Evolutionary conservation across 139 green algal species (phyloP), one percentile per base, ranked within the genome.

Genomic region (Zygnema circumcarinatum): DNA sequence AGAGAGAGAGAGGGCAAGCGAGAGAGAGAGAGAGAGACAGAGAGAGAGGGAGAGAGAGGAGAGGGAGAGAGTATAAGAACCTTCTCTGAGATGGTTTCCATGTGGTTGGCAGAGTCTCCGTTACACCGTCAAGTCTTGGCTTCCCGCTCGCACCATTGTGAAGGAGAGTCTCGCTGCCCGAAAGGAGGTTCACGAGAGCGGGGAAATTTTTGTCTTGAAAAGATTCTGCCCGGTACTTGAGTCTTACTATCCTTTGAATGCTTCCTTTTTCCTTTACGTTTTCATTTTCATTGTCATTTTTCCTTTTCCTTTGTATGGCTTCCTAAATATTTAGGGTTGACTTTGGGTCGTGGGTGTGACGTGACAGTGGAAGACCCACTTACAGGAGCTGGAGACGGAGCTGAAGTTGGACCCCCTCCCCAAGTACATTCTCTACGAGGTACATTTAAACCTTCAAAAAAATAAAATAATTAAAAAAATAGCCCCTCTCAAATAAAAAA

Each of bases 361-460:
- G 22, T 86, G 52, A 75, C 97, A 98, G 38, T 99, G 97, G 97
- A 99, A 99, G 92, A 94, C 97, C 69, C 97, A 99, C 90, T 90
- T 99, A 88, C 96, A 96, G 85, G 87, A 95, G 41, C 91, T 99
- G 25, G 97, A 99, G 93, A 83, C 94, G 79, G 97, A 98, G 94
- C 72, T 94, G 47, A 92, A 88, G 2, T 82, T 96, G 0, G 56
- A 82, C 29, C 85, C 86, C 1, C 20, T 91, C 21, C 68, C 95
- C 47, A 90, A 91, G 38, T 94, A 92, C 69, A 90, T 89, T 41
- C 86, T 96, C 67, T 95, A 92, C 22, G 54, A 93, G 56, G 92
- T 90, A n/a, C 20, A 72, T n/a, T n/a, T n/a, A n/a, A n/a, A n/a
- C n/a, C n/a, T n/a, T n/a, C n/a, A n/a, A n/a, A n/a, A n/a, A 22